These are phyloP conservation scores for Hirschfeldia incana DNA, from an alignment of 345 rosid species.

Conservation along the genomic window DNA sequence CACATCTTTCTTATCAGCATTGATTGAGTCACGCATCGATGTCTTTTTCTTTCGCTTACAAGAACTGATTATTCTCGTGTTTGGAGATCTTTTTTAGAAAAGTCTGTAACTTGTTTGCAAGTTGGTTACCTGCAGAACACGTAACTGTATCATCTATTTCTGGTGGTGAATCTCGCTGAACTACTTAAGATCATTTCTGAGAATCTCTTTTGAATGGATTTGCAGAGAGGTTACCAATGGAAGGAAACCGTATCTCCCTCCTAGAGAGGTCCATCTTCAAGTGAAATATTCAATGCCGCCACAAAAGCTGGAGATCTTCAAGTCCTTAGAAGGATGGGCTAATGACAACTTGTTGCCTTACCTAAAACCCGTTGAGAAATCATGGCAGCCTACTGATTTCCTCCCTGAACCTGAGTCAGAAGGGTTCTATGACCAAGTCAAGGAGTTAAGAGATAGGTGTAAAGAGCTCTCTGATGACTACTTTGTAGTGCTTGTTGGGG, in stretches of 20 bases:
- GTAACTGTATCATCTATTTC: slow-evolving; percentile 15
- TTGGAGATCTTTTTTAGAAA: slow-evolving; percentile 12
- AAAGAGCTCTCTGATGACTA: slow-evolving; percentile 42
- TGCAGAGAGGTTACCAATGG: slow-evolving; percentile 53
- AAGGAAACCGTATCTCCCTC: slow-evolving; percentile 39
- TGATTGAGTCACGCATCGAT: slow-evolving; percentile 10
- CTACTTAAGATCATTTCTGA: not conserved
- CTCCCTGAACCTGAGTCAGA: slow-evolving; percentile 58
- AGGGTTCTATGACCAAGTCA: slow-evolving; percentile 59
- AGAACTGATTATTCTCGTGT: slow-evolving; percentile 22
- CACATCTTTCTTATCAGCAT: not conserved
- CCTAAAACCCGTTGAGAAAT: slow-evolving; percentile 60
- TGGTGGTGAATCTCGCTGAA: not conserved
- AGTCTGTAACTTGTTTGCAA: slow-evolving; percentile 9
- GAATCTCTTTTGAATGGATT: not conserved
- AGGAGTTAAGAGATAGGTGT: slow-evolving; percentile 56
- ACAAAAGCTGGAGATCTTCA: slow-evolving; percentile 62
- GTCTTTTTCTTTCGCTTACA: not conserved
- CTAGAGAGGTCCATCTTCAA: slow-evolving; percentile 35
- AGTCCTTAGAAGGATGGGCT: slow-evolving; percentile 51
- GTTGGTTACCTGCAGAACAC: slow-evolving; percentile 7
- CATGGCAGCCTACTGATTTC: slow-evolving; percentile 69
- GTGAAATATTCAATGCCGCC: slow-evolving; percentile 55
- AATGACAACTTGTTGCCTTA: slow-evolving; percentile 47
- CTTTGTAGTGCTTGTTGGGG: slow-evolving; percentile 43